Evolutionary conservation across 192 early-diverging fungal genomes (phyloP).

Genomic region (Coemansia sp.): DNA sequence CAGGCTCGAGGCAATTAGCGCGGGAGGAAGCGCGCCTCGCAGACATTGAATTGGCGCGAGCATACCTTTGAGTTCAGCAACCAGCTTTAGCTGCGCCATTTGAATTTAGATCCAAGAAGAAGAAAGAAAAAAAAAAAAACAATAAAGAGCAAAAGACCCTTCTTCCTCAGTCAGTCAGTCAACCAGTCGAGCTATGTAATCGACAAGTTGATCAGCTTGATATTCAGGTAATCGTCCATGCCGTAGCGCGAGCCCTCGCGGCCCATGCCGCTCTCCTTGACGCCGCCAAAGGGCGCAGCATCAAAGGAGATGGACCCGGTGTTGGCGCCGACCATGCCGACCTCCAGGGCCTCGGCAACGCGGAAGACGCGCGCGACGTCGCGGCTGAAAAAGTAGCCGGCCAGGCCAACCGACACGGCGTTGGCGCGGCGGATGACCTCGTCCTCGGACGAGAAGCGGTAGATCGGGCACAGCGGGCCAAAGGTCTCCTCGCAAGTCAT

Average conservation of each 20-base stretch:
- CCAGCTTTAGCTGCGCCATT: slow-evolving; percentile 33
- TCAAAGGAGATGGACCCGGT: slow-evolving; percentile 62
- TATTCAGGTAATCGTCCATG: slow-evolving; percentile 55
- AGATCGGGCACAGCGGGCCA: slow-evolving; percentile 86
- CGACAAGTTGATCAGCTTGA: slow-evolving; percentile 43
- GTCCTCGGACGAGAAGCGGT: slow-evolving; percentile 75
- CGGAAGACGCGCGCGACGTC: slow-evolving; percentile 77
- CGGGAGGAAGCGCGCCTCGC: background rate
- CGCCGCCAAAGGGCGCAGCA: slow-evolving; percentile 66
- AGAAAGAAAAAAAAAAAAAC: background rate
- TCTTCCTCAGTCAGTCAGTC: too few species aligned
- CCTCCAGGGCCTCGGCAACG: slow-evolving; percentile 78
- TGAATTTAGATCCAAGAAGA: background rate
- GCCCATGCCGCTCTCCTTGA: slow-evolving; percentile 62
- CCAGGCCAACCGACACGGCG: slow-evolving; percentile 71
- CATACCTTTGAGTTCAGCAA: slow-evolving; percentile 42
- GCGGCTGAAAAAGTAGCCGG: slow-evolving; percentile 83
- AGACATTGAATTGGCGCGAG: background rate
- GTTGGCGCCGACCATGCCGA: slow-evolving; percentile 94
- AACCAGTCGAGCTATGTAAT: background rate
- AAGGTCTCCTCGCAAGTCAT: slow-evolving; percentile 86
- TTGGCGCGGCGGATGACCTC: slow-evolving; percentile 82
- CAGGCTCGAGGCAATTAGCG: background rate
- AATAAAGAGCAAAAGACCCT: background rate
- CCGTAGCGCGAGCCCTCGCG: slow-evolving; percentile 60